Percentiles rank a stretch among this genome's conserved stretches.
Conservation (phyloP, 163 green algal species). For the Scenedesmus sp. region DNA sequence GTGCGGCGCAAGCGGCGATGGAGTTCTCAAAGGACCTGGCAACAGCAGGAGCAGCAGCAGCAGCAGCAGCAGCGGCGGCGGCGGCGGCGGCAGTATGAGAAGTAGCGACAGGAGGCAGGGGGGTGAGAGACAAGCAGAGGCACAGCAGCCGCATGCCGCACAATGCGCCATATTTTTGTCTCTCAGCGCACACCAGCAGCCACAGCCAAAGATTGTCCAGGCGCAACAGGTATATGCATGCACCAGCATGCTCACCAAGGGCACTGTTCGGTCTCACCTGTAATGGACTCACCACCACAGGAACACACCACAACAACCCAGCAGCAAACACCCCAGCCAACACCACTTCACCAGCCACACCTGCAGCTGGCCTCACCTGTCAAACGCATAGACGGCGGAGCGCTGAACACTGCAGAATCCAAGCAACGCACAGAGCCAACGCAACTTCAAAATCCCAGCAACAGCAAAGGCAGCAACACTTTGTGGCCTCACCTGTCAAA, state of each 20-base stretch:
- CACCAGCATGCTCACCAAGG: too few relatives aligned
- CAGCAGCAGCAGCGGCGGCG: constrained; percentile 66
- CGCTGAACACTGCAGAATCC: not conserved
- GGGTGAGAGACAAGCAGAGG: not conserved
- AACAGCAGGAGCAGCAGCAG: constrained; percentile 62
- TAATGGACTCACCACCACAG: not conserved
- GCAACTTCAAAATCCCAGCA: too few relatives aligned
- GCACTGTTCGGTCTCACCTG: not conserved
- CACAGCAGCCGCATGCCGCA: not conserved
- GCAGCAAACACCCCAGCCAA: not conserved
- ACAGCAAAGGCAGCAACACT: too few relatives aligned
- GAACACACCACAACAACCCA: not conserved
- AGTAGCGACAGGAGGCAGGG: not conserved
- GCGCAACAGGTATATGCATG: too few relatives aligned
- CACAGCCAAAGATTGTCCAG: not conserved
- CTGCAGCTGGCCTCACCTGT: too few relatives aligned
- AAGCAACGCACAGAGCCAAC: not conserved
- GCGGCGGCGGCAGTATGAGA: not conserved
- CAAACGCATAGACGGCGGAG: too few relatives aligned
- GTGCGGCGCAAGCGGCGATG: constrained; percentile 82
- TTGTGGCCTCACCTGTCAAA: constrained; percentile 78
- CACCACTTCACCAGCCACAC: too few relatives aligned
- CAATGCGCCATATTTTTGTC: not conserved
- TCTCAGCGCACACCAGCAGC: not conserved
- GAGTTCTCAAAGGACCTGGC: constrained; percentile 75